Base-by-base conservation (phyloP, 495 filamentous ascomycete genomes). In the Hypoxylon subgilvum region DNA sequence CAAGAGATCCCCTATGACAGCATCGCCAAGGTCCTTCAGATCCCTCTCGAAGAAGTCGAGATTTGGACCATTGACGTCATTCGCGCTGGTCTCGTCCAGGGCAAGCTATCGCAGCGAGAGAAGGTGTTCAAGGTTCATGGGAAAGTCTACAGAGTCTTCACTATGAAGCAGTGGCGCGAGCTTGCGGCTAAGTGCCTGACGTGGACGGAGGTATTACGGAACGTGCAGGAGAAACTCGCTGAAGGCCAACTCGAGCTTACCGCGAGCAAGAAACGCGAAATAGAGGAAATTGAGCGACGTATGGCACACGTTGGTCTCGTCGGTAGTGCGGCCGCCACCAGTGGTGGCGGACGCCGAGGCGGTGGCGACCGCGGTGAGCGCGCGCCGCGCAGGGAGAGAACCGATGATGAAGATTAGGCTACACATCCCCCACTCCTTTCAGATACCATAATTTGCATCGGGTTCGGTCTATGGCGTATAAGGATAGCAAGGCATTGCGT, bases 21-120 rank as follows among this genome's bases (percentile, higher is more conserved):
- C 52, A 96, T 98, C 65, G 82, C 88, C 34, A 84, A 87, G 52
- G 85, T 90, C 4, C 83, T 98, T 28, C 87, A 92, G 71, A 85
- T 98, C 32, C 84, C 89, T 13, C 60, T 70, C 21, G 86, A 88
- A 51, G 91, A 97, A 38, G 90, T 96, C 7, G 94, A 98, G 81
- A 88, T 91, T 82, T 98, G 94, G 94, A 88, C 96, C 44, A 98
- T 98, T 61, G 95, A 98, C 73, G 91, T 93, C 42, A 96, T 98
- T 74, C 89, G 95, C 32, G 90, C 92, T 32, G 89, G 90, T 27
- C 86, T 98, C 14, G 88, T 97, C 44, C 94, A 98, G 77, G 94
- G 94, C 57, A 92, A 94, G 73, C 82, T 99, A 43, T 90, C 86
- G 17, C 94, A 99, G 77, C 82, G 91, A 65, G 90, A 90, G 59